phyloP scores from a whole-genome alignment of 257 asterid genomes.

The Nicotiana attenuata region DNA sequence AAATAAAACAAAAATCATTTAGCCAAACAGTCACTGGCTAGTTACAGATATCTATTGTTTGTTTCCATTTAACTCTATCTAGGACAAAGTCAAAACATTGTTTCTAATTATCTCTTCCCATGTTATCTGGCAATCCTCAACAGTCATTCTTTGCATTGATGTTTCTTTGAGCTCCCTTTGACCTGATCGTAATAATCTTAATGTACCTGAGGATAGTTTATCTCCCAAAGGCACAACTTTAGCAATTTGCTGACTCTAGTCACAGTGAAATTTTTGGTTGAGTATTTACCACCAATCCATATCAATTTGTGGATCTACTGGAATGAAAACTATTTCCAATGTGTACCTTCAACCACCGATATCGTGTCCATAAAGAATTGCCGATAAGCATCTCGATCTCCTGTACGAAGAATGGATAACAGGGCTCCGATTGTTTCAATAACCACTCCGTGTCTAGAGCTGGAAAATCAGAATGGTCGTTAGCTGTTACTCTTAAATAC shows the following conservation, averaged over 20 bases:
- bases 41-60: background rate
- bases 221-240: background rate
- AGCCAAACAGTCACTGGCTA: background rate
- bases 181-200: background rate
- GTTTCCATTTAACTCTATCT: background rate
- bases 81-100: background rate
- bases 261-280: background rate
- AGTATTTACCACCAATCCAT: background rate
- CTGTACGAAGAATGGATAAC: constrained; percentile 68
- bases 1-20: background rate
- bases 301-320: background rate
- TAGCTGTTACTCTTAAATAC: background rate
- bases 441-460: constrained; percentile 59
- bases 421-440: constrained; percentile 70
- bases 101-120: background rate
- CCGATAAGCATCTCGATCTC: constrained; percentile 83
- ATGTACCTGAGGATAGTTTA: background rate
- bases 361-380: constrained; percentile 69
- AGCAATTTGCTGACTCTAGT: background rate
- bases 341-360: constrained; percentile 63
- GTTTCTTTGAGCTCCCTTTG: background rate
- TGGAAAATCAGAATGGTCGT: constrained; percentile 20
- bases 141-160: background rate
- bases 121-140: background rate
- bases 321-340: background rate